phyloP scores from a whole-genome alignment of 164 flowering plant genomes.

The Warburgia ugandensis region DNA sequence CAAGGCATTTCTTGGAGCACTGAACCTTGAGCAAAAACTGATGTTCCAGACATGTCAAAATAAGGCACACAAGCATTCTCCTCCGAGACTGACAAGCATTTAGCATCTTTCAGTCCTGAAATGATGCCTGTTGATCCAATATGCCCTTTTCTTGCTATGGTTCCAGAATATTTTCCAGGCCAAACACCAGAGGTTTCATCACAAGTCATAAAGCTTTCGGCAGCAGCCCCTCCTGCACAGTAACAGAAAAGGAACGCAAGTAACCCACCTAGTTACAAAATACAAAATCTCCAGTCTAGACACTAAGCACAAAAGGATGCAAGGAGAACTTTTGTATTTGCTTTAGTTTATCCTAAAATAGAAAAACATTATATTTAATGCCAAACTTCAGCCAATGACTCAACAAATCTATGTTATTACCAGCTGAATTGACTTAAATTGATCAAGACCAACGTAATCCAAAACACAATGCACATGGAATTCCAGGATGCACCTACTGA shows the following conservation, averaged over 20 bases:
- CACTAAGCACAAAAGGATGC: too few relatives aligned
- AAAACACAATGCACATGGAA: too few relatives aligned
- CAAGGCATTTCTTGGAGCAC: constrained; percentile 5
- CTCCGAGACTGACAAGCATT: constrained; percentile 2
- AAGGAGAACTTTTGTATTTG: too few relatives aligned
- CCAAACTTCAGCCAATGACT: too few relatives aligned
- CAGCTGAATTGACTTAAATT: too few relatives aligned
- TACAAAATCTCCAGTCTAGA: too few relatives aligned
- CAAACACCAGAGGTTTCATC: constrained; percentile 10
- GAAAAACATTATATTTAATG: too few relatives aligned
- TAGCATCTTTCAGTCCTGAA: constrained; percentile 6
- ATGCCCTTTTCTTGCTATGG: neutral
- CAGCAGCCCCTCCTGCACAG: constrained; percentile 8
- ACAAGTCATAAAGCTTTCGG: constrained; percentile 8
- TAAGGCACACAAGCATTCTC: neutral
- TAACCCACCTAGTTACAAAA: too few relatives aligned
- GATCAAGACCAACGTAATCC: too few relatives aligned
- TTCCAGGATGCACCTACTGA: too few relatives aligned
- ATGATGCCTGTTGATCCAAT: neutral
- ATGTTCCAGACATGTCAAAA: constrained; percentile 7
- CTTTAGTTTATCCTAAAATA: too few relatives aligned
- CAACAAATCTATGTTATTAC: too few relatives aligned
- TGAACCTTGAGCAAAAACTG: constrained; percentile 1
- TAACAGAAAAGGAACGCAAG: neutral
- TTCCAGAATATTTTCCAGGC: constrained; percentile 8